Evolutionary conservation across 257 asterid genomes (phyloP).

Genomic region (Haberlea rhodopensis): DNA sequence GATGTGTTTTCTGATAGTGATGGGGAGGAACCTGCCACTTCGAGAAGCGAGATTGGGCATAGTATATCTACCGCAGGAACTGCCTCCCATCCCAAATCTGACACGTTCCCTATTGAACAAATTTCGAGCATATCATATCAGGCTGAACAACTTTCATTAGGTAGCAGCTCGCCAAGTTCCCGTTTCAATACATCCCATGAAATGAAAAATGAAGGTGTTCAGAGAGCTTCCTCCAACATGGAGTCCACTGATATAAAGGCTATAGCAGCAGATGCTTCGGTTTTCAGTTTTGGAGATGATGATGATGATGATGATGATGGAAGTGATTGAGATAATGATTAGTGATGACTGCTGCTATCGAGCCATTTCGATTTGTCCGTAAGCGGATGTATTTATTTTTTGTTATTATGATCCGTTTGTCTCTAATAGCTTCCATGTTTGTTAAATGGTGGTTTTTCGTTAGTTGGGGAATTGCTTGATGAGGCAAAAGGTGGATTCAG

Average conservation of each 20-base stretch:
- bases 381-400: too few relatives aligned
- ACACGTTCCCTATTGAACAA: slow-evolving; percentile 33
- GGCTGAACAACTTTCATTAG: slow-evolving; percentile 49
- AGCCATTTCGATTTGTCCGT: neutral
- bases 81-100: slow-evolving; percentile 35
- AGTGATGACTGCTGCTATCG: neutral
- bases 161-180: slow-evolving; percentile 32
- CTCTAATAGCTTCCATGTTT: neutral
- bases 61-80: slow-evolving; percentile 32
- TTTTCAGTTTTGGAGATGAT: slow-evolving; percentile 92
- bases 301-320: slow-evolving; percentile 88
- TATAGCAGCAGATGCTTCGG: slow-evolving; percentile 99
- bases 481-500: neutral
- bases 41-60: slow-evolving; percentile 32
- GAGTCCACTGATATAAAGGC: slow-evolving; percentile 79
- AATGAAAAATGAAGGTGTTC: slow-evolving; percentile 38
- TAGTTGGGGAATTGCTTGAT: neutral
- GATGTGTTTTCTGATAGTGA: slow-evolving; percentile 92
- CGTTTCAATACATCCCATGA: slow-evolving; percentile 37
- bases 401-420: neutral
- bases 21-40: slow-evolving; percentile 58
- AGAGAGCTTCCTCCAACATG: slow-evolving; percentile 37
- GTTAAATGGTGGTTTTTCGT: neutral
- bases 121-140: slow-evolving; percentile 41
- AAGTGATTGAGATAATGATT: slow-evolving; percentile 47